Conservation (phyloP, 108 stramenopile species). For the Discostella pseudostelligera region DNA sequence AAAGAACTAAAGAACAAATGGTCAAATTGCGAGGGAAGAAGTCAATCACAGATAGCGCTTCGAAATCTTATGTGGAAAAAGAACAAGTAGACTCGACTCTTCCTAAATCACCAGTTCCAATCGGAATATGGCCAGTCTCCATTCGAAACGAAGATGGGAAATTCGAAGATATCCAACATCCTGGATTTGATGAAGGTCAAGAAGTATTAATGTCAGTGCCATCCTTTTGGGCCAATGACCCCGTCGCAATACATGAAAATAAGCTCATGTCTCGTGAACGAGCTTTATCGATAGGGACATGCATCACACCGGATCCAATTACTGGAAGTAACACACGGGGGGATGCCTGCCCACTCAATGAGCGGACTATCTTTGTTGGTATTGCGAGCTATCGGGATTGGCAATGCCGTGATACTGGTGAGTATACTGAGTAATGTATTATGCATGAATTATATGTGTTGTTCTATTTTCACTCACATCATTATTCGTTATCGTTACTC, state of each 20-base stretch:
- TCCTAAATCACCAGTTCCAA: constrained; percentile 24
- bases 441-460: not conserved
- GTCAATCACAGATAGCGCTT: not conserved
- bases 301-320: constrained; percentile 34
- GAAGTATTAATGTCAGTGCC: constrained; percentile 42
- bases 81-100: not conserved
- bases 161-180: constrained; percentile 50
- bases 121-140: constrained; percentile 45
- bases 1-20: constrained; percentile 19
- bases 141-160: constrained; percentile 44
- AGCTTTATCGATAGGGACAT: constrained; percentile 46
- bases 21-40: constrained; percentile 10
- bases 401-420: constrained; percentile 46
- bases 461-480: not conserved
- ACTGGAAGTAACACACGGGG: constrained; percentile 35
- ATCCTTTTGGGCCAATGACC: constrained; percentile 43
- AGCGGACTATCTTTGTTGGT: constrained; percentile 48
- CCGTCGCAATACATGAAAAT: constrained; percentile 48
- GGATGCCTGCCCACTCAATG: constrained; percentile 35
- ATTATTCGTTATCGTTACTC: not conserved
- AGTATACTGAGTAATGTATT: not conserved
- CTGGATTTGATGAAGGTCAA: constrained; percentile 34
- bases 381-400: constrained; percentile 54
- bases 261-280: constrained; percentile 47
- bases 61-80: constrained; percentile 6